These are phyloP conservation scores for Trichoderma koningii DNA, from an alignment of 2,329 filamentous ascomycete genomes.

Conservation along the genomic window DNA sequence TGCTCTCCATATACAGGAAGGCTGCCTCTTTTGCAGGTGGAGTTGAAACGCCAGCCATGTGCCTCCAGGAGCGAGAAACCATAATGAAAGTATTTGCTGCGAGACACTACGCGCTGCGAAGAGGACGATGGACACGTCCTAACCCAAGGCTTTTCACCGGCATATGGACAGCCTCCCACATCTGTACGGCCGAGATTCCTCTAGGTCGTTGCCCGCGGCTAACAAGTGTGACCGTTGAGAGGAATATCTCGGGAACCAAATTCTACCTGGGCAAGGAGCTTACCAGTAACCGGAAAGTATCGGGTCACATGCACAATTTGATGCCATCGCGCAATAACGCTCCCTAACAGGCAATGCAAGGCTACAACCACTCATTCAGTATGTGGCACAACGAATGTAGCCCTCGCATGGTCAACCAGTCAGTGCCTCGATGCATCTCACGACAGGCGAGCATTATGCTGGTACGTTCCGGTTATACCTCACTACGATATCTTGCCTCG, in stretches of 20 bases:
- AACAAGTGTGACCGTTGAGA: not conserved
- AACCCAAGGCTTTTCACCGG: not conserved
- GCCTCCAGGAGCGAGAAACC: not conserved
- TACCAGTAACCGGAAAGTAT: not conserved
- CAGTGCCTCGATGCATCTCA: not conserved
- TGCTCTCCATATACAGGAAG: constrained; percentile 1
- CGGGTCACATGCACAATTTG: not conserved
- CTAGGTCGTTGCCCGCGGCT: not conserved
- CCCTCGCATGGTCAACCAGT: not conserved
- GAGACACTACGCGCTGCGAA: not conserved
- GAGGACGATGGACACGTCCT: not conserved
- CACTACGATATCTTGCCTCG: not conserved
- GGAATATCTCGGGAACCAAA: not conserved
- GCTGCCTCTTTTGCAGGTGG: not conserved
- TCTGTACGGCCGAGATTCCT: not conserved
- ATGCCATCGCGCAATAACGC: not conserved
- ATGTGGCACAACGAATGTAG: no score
- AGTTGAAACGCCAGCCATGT: not conserved
- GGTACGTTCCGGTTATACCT: no score
- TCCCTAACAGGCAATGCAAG: not conserved
- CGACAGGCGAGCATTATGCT: not conserved
- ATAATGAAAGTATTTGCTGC: no score
- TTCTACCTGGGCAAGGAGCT: not conserved
- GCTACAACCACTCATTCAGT: not conserved
- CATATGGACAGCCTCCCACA: not conserved